Evolutionary conservation across 306 rosid genomes (phyloP).

Genomic region (Gastrolobium bilobum): DNA sequence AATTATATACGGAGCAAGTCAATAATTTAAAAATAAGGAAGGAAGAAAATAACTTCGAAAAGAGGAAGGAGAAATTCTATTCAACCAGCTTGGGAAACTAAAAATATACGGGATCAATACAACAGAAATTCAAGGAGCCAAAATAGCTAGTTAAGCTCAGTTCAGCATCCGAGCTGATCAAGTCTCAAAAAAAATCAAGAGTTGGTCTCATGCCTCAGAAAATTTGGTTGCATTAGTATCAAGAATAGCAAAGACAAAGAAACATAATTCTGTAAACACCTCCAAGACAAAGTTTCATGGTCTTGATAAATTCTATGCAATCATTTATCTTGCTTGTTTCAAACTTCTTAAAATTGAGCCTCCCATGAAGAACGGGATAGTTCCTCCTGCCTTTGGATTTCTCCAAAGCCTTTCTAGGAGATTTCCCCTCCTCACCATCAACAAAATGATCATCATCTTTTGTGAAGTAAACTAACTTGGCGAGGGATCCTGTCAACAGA

Average conservation of each 20-base stretch:
- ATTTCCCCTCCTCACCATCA: slow-evolving; percentile 53
- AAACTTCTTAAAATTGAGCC: slow-evolving; percentile 80
- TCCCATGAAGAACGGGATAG: slow-evolving; percentile 68
- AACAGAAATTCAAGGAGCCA: background rate
- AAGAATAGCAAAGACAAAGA: slow-evolving; percentile 27
- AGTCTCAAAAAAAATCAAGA: slow-evolving; percentile 9
- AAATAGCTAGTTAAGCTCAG: slow-evolving; percentile 1
- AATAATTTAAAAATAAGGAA: background rate
- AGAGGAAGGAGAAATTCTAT: slow-evolving; percentile 11
- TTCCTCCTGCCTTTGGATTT: slow-evolving; percentile 53
- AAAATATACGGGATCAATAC: slow-evolving; percentile 16
- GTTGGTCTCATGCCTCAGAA: slow-evolving; percentile 14
- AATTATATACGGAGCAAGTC: slow-evolving; percentile 15
- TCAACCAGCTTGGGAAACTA: slow-evolving; percentile 21
- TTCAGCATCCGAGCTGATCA: slow-evolving; percentile 13
- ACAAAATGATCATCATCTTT: slow-evolving; percentile 52
- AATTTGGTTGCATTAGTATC: slow-evolving; percentile 4
- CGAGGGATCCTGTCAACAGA: slow-evolving; percentile 74
- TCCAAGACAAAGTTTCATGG: slow-evolving; percentile 72
- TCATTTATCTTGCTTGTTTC: slow-evolving; percentile 90
- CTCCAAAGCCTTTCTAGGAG: slow-evolving; percentile 51
- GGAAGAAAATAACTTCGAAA: slow-evolving; percentile 22
- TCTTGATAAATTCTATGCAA: slow-evolving; percentile 76
- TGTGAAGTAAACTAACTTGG: slow-evolving; percentile 86
- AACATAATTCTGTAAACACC: slow-evolving; percentile 55